Evolutionary conservation across 345 rosid species (phyloP).

Genomic region (Aquilaria sinensis): DNA sequence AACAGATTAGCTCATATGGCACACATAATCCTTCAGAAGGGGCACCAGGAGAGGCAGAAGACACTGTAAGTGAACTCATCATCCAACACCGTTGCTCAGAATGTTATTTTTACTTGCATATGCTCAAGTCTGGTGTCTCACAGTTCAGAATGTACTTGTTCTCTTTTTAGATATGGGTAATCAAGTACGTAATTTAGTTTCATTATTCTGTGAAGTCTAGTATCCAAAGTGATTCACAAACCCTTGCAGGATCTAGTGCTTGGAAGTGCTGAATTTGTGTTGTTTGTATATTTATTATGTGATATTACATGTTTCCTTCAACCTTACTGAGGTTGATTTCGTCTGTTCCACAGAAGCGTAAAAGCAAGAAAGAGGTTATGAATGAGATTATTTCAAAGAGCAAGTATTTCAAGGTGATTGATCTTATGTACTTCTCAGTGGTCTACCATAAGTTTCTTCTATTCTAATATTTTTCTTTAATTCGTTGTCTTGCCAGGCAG

Average conservation of each 20-base stretch:
- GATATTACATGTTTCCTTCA: background rate
- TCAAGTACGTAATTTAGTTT: background rate
- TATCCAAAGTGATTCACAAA: background rate
- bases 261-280: no score
- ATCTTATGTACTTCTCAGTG: background rate
- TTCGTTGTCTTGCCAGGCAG: slow-evolving; percentile 43
- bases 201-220: background rate
- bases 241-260: background rate
- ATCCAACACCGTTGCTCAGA: background rate
- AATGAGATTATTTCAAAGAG: slow-evolving; percentile 91
- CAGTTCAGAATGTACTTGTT: background rate
- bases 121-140: background rate
- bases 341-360: slow-evolving; percentile 53
- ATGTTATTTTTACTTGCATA: background rate
- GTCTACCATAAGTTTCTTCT: background rate
- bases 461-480: background rate
- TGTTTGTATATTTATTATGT: background rate
- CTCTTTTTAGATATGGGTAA: background rate
- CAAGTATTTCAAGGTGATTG: slow-evolving; percentile 81
- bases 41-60: slow-evolving; percentile 35
- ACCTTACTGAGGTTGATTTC: slow-evolving; percentile 7
- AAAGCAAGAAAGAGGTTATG: slow-evolving; percentile 86
- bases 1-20: slow-evolving; percentile 29
- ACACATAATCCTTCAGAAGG: slow-evolving; percentile 16
- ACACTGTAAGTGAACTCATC: slow-evolving; percentile 37